Conservation (phyloP, 2,329 filamentous ascomycete species). For the Tolypocladium tundrense region DNA sequence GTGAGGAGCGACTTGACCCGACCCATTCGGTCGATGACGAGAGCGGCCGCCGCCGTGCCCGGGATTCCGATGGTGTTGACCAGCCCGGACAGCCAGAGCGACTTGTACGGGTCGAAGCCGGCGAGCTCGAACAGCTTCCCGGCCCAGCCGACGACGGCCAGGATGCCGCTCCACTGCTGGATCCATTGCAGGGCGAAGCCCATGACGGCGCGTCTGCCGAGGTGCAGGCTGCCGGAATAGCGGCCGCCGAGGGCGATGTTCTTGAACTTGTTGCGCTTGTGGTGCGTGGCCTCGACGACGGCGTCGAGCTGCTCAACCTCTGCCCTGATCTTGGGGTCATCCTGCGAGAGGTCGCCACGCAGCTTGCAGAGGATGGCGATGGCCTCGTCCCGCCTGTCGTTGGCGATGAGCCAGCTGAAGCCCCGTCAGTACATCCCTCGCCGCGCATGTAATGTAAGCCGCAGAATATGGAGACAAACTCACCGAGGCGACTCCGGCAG, state of each 20-base stretch:
- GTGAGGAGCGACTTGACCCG: constrained; percentile 20
- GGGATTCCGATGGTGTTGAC: constrained; percentile 41
- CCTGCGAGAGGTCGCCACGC: constrained; percentile 17
- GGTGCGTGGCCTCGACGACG: constrained; percentile 25
- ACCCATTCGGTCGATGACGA: constrained; percentile 39
- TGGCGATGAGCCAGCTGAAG: constrained; percentile 25
- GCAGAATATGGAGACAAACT: constrained; percentile 1
- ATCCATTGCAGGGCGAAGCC: constrained; percentile 31
- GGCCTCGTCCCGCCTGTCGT: constrained; percentile 19
- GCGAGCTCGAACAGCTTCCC: constrained; percentile 11
- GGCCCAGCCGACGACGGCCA: constrained; percentile 27
- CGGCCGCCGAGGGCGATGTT: constrained; percentile 27
- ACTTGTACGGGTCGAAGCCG: constrained; percentile 13
- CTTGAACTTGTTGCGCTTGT: constrained; percentile 25
- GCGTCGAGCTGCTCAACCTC: constrained; percentile 30
- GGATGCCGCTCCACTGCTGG: constrained; percentile 33
- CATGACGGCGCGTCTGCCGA: constrained; percentile 28
- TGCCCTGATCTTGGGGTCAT: constrained; percentile 19
- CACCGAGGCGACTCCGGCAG: constrained; percentile 34
- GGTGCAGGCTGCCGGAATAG: constrained; percentile 23
- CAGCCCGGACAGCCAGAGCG: constrained; percentile 32
- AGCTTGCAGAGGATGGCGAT: constrained; percentile 22
- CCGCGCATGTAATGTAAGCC: background rate
- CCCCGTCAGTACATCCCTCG: background rate
- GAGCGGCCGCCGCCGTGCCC: constrained; percentile 38